Conservation (phyloP, 192 early-diverging fungal genomes). For the Gamsiella multidivaricata region DNA sequence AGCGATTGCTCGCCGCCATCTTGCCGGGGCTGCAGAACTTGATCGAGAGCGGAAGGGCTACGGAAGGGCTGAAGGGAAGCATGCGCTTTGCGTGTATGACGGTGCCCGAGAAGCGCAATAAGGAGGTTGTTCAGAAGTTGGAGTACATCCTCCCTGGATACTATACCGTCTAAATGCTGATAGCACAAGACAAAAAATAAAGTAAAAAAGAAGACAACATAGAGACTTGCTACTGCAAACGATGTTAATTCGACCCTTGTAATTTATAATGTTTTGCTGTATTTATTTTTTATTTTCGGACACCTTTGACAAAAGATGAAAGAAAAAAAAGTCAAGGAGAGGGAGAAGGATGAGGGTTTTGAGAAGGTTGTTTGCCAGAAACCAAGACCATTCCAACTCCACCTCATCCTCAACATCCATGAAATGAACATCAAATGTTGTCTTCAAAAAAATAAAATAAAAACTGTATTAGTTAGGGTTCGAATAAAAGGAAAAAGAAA, state of each 20-base stretch:
- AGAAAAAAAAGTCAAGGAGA: neutral
- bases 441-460: no score
- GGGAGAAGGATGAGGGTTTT: neutral
- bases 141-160: slow-evolving; percentile 88
- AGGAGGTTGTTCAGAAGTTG: slow-evolving; percentile 79
- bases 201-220: neutral
- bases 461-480: no score
- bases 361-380: neutral
- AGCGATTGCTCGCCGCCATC: slow-evolving; percentile 76
- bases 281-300: neutral
- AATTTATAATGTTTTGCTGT: neutral
- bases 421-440: no score
- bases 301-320: neutral
- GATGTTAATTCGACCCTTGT: no score
- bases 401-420: neutral
- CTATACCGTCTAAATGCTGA: slow-evolving; percentile 55
- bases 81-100: slow-evolving; percentile 92
- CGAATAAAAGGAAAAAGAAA: no score
- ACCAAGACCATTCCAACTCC: neutral
- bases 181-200: neutral
- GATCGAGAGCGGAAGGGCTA: slow-evolving; percentile 61
- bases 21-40: slow-evolving; percentile 82
- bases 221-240: no score
- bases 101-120: slow-evolving; percentile 74
- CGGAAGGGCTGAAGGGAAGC: slow-evolving; percentile 77